Base-by-base conservation (phyloP, 179 eudicot genomes). In the Gypsophila paniculata region DNA sequence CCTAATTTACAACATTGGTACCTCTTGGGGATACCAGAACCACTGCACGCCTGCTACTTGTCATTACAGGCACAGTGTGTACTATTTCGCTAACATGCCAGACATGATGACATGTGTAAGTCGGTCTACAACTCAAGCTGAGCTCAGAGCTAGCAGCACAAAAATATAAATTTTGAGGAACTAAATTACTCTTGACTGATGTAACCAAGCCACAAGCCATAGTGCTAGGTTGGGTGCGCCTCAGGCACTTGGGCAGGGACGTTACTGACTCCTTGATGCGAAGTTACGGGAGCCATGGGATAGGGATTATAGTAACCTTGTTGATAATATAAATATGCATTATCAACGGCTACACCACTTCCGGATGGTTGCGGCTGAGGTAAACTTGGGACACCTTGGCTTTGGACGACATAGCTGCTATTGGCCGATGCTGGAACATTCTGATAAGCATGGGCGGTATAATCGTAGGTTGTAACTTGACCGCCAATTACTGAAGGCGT, bases 231-330 rank as follows among this genome's bases (percentile, higher is more conserved):
- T 36, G 42, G 42, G 3, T 36, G 42, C 42, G 42, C 42, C 42
- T 36, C 42, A 36, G 42, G 42, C 42, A 36, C 69, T 22, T 21
- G 17, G 18, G 15, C 34, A 65, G 69, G 32, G 51, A 0, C 26
- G 18, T 17, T 12, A 63, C 11, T 42, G 25, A 9, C 68, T 63
- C 9, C 23, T 38, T 9, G 49, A 2, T 63, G 49, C 42, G 69
- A n/a, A 18, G 23, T n/a, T 63, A 18, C n/a, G 68, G 48, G 68
- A 8, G 25, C 2, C 34, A 22, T 65, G 15, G 19, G 32, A 67
- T 49, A 38, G 14, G n/a, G 23, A 67, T 54, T 13, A 19, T 67
- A 67, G 7, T 67, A 67, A 25, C 70, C 70, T 67, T 67, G 70
- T 8, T 48, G 32, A 26, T 67, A 26, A 49, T 67, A 67, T 17